Conservation (phyloP, 495 filamentous ascomycete species). For the Trichoderma parareesei region DNA sequence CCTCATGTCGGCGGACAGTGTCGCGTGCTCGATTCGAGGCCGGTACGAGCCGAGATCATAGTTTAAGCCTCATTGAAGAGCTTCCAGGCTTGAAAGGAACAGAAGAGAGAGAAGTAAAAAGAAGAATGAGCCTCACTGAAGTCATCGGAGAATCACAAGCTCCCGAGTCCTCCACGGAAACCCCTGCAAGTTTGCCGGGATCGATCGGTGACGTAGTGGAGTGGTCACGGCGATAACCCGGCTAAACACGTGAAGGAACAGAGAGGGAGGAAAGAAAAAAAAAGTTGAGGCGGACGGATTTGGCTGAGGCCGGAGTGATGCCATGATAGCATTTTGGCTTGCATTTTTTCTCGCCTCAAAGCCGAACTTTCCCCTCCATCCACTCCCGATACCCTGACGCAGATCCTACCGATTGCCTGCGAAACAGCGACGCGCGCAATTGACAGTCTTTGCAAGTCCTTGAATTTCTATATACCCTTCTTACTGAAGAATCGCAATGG, state of each 20-base stretch:
- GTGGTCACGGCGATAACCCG: not conserved
- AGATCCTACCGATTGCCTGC: not conserved
- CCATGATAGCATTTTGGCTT: not conserved
- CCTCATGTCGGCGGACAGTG: conserved; percentile 21
- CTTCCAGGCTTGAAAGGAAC: not conserved
- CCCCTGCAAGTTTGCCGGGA: not conserved
- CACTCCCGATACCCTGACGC: not conserved
- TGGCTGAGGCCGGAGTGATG: not conserved
- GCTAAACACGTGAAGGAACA: not conserved
- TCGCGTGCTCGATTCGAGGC: conserved; percentile 1
- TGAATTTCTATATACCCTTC: not conserved
- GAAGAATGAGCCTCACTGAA: not conserved
- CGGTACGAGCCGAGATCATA: not conserved
- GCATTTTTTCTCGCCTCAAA: not conserved
- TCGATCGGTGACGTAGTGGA: conserved; percentile 4
- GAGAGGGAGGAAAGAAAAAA: not conserved
- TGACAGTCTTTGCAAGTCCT: not conserved
- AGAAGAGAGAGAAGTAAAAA: not conserved
- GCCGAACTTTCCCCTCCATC: not conserved
- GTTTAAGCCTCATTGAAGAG: not conserved
- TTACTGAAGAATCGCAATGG: conserved; percentile 48
- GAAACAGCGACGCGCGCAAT: not conserved
- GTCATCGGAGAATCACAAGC: not conserved
- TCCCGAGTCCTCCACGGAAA: not conserved
- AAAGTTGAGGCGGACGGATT: not conserved